Conservation (phyloP, 148 eudicot genomes). For the Cornus kousa region DNA sequence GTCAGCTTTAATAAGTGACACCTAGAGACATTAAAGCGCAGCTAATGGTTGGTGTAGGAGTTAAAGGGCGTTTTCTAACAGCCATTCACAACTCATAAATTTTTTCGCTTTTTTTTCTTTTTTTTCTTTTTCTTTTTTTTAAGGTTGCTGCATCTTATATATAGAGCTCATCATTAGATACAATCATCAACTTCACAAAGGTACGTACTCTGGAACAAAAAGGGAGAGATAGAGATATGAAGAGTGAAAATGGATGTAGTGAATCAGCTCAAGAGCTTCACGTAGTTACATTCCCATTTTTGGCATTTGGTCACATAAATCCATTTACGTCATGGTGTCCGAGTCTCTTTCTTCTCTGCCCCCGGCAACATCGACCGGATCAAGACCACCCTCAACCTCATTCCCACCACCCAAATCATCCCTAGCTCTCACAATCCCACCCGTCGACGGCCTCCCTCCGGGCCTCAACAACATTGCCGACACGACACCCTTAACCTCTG, state of each 20-base stretch:
- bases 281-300: constrained; percentile 46
- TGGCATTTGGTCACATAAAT: constrained; percentile 62
- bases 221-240: background rate
- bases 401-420: constrained; percentile 21
- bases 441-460: constrained; percentile 31
- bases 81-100: too few relatives aligned
- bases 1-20: too few relatives aligned
- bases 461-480: constrained; percentile 43
- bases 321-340: constrained; percentile 45
- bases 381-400: constrained; percentile 23
- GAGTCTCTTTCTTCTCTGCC: constrained; percentile 42
- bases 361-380: constrained; percentile 39
- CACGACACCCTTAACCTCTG: constrained; percentile 13
- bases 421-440: constrained; percentile 43
- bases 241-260: background rate
- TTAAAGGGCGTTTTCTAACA: too few relatives aligned
- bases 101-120: too few relatives aligned
- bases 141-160: too few relatives aligned
- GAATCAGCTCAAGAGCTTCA: constrained; percentile 15
- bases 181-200: too few relatives aligned
- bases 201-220: too few relatives aligned
- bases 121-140: too few relatives aligned
- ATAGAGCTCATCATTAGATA: too few relatives aligned
- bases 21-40: too few relatives aligned
- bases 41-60: too few relatives aligned